Conservation (phyloP, 768 basidiomycete genomes). For the Leccinum imitatum region DNA sequence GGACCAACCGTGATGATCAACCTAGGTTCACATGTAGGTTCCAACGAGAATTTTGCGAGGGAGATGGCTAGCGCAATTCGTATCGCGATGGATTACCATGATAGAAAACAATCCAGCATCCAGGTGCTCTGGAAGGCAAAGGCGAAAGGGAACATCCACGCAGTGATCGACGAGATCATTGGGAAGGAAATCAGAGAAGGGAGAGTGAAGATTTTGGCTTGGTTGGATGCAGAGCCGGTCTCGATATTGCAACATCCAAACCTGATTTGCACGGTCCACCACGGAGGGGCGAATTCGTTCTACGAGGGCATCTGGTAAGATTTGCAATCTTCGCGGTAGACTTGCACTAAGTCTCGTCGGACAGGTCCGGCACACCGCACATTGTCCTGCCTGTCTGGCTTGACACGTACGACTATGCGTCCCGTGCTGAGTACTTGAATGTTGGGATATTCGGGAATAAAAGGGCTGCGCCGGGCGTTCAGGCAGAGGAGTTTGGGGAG, state of each 20-base stretch:
- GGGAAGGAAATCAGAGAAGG: conserved; percentile 12
- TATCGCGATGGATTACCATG: conserved; percentile 7
- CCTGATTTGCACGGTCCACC: conserved; percentile 5
- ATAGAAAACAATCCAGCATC: neutral
- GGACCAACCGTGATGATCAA: conserved; percentile 16
- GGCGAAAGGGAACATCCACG: neutral
- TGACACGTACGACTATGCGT: conserved; percentile 13
- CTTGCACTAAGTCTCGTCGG: neutral
- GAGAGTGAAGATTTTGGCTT: conserved; percentile 10
- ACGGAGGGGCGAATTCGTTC: conserved; percentile 10
- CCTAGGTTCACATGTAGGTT: conserved; percentile 6
- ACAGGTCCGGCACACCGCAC: conserved; percentile 14
- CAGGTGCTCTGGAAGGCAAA: conserved; percentile 33
- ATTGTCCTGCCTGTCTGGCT: conserved; percentile 15
- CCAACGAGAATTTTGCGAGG: neutral
- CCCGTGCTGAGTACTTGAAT: conserved; percentile 6
- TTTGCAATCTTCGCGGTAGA: neutral
- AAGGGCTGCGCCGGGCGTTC: neutral
- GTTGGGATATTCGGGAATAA: conserved; percentile 6
- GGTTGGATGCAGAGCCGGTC: conserved; percentile 14
- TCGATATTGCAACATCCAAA: conserved; percentile 11
- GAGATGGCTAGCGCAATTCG: conserved; percentile 9
- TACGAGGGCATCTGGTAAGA: conserved; percentile 5
- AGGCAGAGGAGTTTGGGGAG: conserved; percentile 6
- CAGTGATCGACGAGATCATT: neutral